Percentiles rank a stretch among this genome's conserved stretches.
Conservation (phyloP, 2,329 filamentous ascomycete genomes). For the Ilyonectria robusta region DNA sequence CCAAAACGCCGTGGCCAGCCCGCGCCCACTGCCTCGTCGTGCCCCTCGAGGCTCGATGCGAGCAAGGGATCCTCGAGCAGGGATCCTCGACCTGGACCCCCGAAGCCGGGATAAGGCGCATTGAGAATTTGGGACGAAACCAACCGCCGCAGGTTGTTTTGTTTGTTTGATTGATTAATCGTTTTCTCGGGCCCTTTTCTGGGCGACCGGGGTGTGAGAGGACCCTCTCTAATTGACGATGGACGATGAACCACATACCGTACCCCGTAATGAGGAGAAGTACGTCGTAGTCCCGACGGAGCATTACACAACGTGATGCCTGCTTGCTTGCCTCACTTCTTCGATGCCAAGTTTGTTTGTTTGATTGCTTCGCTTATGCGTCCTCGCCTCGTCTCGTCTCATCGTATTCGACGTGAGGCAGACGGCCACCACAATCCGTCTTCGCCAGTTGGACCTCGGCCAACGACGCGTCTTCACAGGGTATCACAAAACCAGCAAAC, state of each 20-base stretch:
- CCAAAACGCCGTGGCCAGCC: constrained; percentile 16
- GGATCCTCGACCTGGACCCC: constrained; percentile 12
- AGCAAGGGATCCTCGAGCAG: background rate
- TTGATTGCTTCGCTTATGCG: background rate
- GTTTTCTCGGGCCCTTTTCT: constrained; percentile 10
- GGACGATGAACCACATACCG: background rate
- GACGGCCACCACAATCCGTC: background rate
- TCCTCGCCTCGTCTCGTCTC: background rate
- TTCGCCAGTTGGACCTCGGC: background rate
- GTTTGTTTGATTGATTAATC: constrained; percentile 23
- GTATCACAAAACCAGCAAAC: too few species aligned
- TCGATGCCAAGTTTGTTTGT: background rate
- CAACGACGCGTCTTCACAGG: too few species aligned
- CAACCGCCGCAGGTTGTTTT: background rate
- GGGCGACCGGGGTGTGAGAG: background rate
- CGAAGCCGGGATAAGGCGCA: constrained; percentile 25
- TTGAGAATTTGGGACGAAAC: constrained; percentile 27
- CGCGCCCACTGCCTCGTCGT: constrained; percentile 30
- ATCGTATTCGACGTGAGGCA: background rate
- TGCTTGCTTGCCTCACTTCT: background rate
- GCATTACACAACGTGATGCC: background rate
- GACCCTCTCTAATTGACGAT: constrained; percentile 9
- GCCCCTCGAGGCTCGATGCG: constrained; percentile 8
- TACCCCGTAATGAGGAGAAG: background rate
- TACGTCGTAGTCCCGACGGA: background rate